Base-by-base conservation (phyloP, 1,139 yeast species). In the Pichia sp. region DNA sequence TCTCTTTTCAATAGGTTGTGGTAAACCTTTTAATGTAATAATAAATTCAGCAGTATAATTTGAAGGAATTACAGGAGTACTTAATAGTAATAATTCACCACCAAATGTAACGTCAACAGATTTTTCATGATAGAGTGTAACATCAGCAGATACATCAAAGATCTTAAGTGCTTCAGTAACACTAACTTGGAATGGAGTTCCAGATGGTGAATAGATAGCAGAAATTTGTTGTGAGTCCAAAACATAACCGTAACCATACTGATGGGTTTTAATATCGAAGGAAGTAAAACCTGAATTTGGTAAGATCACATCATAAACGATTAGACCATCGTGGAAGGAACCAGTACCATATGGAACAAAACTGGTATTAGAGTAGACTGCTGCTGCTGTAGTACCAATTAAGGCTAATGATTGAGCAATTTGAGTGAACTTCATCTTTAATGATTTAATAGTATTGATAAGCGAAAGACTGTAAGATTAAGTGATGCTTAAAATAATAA, bases 271-370 rank as follows among this genome's bases (percentile, higher is more conserved):
- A 47, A 58, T 46, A 40, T 54, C 53, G 44, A 59, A 46, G n/a
- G 52, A 33, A 27, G 33, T 28, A 48, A 56, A 58, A 37, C 53
- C 54, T 37, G 57, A 45, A 36, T 51, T 56, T 48, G 62, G 62
- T 11, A 57, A 49, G 39, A 48, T 42, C 5, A 60, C 36, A 32
- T 56, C 49, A 50, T 56, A 56, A 51, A 48, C 49, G 29, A 56
- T 45, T 18, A 42, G 30, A 42, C 53, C 50, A 34, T 50, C 55
- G 18, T 40, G 34, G 48, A 49, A 58, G 50, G 51, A 52, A 48
- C 61, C 63, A 34, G 41, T 44, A 46, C 57, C 61, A 10, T 51
- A 45, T 48, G 63, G 62, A 5, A 39, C 53, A 7, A 25, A n/a
- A 2, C 56, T 43, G 11, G 56, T 35, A 42, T 54, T 34, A 4